These are phyloP conservation scores for Trifolium repens DNA, from an alignment of 306 rosid species.

Conservation along the genomic window DNA sequence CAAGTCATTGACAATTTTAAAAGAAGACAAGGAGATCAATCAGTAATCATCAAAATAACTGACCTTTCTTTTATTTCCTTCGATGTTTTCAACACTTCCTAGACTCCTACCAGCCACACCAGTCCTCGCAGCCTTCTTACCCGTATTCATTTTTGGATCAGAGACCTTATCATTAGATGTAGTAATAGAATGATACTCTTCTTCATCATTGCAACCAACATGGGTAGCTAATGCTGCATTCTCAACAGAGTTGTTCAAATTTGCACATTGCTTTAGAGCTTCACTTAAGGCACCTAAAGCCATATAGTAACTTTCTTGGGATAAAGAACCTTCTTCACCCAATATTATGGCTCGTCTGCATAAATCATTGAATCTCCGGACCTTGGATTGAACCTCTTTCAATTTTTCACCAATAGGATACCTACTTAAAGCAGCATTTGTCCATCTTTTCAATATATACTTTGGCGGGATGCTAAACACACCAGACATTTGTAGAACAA, in stretches of 20 bases:
- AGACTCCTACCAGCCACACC: slow-evolving; percentile 44
- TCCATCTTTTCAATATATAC: slow-evolving; percentile 64
- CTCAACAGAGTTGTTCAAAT: slow-evolving; percentile 51
- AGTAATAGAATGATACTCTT: slow-evolving; percentile 44
- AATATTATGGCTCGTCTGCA: slow-evolving; percentile 69
- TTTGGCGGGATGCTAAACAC: slow-evolving; percentile 64
- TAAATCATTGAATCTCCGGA: slow-evolving; percentile 62
- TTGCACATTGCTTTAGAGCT: slow-evolving; percentile 56
- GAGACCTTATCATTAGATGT: slow-evolving; percentile 36
- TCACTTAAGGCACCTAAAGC: slow-evolving; percentile 57
- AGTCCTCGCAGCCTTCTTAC: slow-evolving; percentile 47
- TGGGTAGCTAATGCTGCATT: slow-evolving; percentile 40
- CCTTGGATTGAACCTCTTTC: slow-evolving; percentile 66
- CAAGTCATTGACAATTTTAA: not conserved
- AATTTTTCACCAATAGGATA: slow-evolving; percentile 60
- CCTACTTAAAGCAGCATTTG: slow-evolving; percentile 70
- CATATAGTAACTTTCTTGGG: slow-evolving; percentile 60
- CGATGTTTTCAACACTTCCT: slow-evolving; percentile 41
- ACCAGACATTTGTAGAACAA: slow-evolving; percentile 72
- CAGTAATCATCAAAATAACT: slow-evolving; percentile 34
- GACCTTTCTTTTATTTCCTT: slow-evolving; percentile 56
- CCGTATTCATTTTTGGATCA: slow-evolving; percentile 43
- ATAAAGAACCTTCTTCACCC: slow-evolving; percentile 71
- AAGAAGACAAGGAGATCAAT: slow-evolving; percentile 29
- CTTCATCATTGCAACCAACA: slow-evolving; percentile 49